phyloP scores from a whole-genome alignment of 2,329 filamentous ascomycete genomes.

The Hymenoscyphus albidus region DNA sequence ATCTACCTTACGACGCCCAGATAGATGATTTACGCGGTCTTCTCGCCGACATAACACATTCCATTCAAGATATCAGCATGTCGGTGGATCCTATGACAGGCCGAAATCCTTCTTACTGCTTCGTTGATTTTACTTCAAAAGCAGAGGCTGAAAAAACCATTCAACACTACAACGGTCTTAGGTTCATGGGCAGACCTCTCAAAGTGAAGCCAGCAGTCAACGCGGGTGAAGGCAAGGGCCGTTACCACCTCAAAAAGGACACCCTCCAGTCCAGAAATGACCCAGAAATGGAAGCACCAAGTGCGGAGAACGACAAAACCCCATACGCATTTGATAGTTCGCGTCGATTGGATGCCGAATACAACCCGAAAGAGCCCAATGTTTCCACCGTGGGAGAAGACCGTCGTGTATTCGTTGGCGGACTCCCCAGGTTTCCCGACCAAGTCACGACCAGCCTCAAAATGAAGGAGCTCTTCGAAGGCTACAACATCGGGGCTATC shows the following conservation, averaged over 20 bases:
- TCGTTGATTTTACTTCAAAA: conserved; percentile 60
- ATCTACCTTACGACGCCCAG: conserved; percentile 52
- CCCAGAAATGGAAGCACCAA: background rate
- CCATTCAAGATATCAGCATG: conserved; percentile 59
- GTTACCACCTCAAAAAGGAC: conserved; percentile 9
- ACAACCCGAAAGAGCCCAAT: conserved; percentile 18
- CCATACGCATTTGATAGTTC: conserved; percentile 25
- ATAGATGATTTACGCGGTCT: conserved; percentile 46
- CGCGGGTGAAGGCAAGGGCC: conserved; percentile 17
- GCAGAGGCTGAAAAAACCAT: conserved; percentile 57
- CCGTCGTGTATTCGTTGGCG: conserved; percentile 48
- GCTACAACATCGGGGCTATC: conserved; percentile 41
- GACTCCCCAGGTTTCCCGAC: conserved; percentile 46
- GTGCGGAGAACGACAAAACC: background rate
- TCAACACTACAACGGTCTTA: conserved; percentile 49
- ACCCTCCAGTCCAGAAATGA: background rate
- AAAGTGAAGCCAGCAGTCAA: conserved; percentile 60
- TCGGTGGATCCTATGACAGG: conserved; percentile 64
- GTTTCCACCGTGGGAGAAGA: conserved; percentile 33
- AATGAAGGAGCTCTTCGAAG: conserved; percentile 45
- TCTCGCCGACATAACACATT: conserved; percentile 40
- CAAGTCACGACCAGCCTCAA: conserved; percentile 46
- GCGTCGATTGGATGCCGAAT: conserved; percentile 20
- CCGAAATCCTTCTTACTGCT: conserved; percentile 71
- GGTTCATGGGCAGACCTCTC: conserved; percentile 55